These are phyloP conservation scores for Stephania japonica DNA, from an alignment of 164 flowering plant genomes.

Conservation along the genomic window DNA sequence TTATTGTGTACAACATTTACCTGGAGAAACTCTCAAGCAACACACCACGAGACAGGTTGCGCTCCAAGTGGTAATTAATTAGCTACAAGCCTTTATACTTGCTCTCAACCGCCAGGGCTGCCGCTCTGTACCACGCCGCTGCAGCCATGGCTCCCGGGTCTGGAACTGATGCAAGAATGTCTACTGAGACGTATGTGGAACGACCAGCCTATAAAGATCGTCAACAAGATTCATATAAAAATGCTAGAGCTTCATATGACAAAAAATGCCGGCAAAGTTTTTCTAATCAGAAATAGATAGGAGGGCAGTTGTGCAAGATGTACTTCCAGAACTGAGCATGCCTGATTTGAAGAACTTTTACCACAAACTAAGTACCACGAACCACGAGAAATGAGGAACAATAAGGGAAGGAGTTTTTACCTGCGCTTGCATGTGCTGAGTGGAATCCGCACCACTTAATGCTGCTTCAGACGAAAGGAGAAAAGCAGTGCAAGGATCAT, in stretches of 20 bases:
- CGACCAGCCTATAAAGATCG: constrained; percentile 75
- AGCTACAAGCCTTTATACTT: constrained; percentile 17
- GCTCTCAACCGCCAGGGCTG: constrained; percentile 67
- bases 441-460: constrained; percentile 75
- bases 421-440: constrained; percentile 76
- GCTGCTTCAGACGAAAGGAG: constrained; percentile 82
- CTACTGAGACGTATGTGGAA: constrained; percentile 71
- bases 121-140: constrained; percentile 90
- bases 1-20: background rate
- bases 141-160: constrained; percentile 99
- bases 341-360: background rate
- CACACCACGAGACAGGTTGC: background rate
- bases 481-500: constrained; percentile 69
- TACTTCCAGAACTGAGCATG: no score
- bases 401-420: constrained; percentile 22
- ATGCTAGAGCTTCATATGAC: background rate
- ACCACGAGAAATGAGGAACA: background rate
- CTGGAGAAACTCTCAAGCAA: background rate
- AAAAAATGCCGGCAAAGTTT: background rate
- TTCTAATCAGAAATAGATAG: background rate
- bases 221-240: background rate
- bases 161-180: constrained; percentile 68
- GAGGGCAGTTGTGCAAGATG: background rate
- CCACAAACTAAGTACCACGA: background rate
- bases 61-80: background rate